Conservation (phyloP, 2,329 filamentous ascomycete species). For the Waltergamsia citrina region DNA sequence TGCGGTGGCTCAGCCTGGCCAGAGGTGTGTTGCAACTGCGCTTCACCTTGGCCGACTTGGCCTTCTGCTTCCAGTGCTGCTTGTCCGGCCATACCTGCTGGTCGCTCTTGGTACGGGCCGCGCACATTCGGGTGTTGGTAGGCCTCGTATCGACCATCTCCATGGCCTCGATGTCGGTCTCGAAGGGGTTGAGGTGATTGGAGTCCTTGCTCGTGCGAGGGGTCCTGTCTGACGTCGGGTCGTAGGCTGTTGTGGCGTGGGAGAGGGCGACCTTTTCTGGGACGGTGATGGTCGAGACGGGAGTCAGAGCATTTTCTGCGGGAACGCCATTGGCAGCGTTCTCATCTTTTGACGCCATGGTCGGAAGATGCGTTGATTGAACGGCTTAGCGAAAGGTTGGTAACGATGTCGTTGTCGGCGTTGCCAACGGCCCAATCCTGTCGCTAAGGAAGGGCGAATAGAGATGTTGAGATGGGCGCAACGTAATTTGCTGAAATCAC, state of each 20-base stretch:
- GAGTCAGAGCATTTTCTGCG: no score
- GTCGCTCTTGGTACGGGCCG: conserved; percentile 27
- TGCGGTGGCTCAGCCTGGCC: conserved; percentile 42
- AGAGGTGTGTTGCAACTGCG: conserved; percentile 43
- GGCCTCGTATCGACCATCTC: conserved; percentile 15
- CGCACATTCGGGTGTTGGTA: conserved; percentile 19
- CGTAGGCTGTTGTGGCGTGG: conserved; percentile 11
- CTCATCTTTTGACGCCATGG: no score
- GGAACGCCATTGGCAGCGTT: no score
- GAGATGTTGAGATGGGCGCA: no score
- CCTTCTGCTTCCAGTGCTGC: conserved; percentile 50
- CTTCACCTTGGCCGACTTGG: conserved; percentile 40
- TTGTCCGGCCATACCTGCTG: conserved; percentile 51
- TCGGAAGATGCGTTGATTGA: no score
- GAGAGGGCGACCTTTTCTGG: conserved; percentile 20
- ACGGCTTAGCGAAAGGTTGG: no score
- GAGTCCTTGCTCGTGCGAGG: conserved; percentile 27
- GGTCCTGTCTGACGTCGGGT: conserved; percentile 11
- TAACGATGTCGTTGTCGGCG: no score
- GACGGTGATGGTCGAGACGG: conserved; percentile 10
- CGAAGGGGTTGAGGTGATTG: conserved; percentile 42
- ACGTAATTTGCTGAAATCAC: no score
- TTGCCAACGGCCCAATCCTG: no score
- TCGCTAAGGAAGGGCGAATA: no score
- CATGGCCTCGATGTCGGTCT: conserved; percentile 48